phyloP scores from a whole-genome alignment of 2,329 filamentous ascomycete species.

The Boeremia lycopersici region DNA sequence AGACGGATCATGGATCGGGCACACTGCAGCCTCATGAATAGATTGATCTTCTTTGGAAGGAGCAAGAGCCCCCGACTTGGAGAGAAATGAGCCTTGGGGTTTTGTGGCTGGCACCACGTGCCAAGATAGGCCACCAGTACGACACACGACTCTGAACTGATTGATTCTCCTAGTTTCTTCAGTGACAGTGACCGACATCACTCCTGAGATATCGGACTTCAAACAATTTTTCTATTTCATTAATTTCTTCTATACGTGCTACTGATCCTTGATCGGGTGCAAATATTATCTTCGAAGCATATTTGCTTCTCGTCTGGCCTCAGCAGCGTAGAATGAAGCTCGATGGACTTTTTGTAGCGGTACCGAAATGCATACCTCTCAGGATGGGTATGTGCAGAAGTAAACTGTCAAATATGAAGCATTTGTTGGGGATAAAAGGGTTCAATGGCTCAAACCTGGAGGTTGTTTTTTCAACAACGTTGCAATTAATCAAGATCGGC shows the following conservation, averaged over 20 bases:
- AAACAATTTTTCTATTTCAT: too few species aligned
- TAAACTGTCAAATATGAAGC: neutral
- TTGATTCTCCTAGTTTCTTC: slow-evolving; percentile 9
- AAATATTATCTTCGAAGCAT: neutral
- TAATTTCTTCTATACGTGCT: too few species aligned
- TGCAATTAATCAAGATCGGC: neutral
- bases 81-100: neutral
- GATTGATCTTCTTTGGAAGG: slow-evolving; percentile 22
- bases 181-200: slow-evolving; percentile 17
- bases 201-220: slow-evolving; percentile 22
- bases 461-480: neutral
- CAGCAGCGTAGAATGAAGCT: neutral
- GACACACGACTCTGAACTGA: slow-evolving; percentile 34
- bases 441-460: neutral
- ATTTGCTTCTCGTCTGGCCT: neutral
- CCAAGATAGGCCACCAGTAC: slow-evolving; percentile 32
- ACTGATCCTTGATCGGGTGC: too few species aligned
- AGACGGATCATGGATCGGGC: slow-evolving; percentile 22
- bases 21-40: slow-evolving; percentile 18
- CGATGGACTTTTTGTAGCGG: neutral
- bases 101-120: slow-evolving; percentile 18
- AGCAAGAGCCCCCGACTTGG: slow-evolving; percentile 12
- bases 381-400: neutral
- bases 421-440: neutral
- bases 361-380: neutral